Base-by-base conservation (phyloP, 2,329 filamentous ascomycete species). In the Chaetomiaceae sp. region DNA sequence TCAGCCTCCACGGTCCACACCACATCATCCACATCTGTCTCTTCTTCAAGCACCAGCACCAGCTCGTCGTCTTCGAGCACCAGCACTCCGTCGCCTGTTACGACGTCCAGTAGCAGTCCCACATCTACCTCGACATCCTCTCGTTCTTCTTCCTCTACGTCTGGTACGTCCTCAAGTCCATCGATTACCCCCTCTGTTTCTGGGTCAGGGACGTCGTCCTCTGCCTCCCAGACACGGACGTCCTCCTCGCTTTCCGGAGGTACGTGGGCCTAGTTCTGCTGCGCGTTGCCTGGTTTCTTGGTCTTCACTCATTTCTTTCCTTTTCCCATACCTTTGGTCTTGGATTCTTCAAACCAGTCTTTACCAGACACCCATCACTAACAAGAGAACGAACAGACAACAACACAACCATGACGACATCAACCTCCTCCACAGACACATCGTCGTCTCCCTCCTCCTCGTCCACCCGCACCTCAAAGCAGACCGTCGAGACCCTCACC, bases 401-500 rank as follows among this genome's bases (percentile, higher is more conserved):
- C 37, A 55, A 50, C n/a, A 50, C 7, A 24, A 9, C 22, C 22
- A 55, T 52, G 2, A 57, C 52, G 7, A 18, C 56, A 32, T 52
- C 52, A 19, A 54, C 54, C n/a, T 30, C 27, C 26, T 6, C 32
- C n/a, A n/a, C n/a, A n/a, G n/a, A n/a, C n/a, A n/a, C n/a, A n/a
- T n/a, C 26, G 20, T 2, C 29, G 9, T 15, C 35, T 10, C 29
- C 40, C 8, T 49, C 44, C 19, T 35, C 39, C 4, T 17, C 41
- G 9, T 29, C 42, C 4, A 39, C 37, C 57, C 50, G 24, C 57
- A 73, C 45, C 50, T 60, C 56, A 9, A 58, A 44, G 46, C 42
- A 55, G 35, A 50, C 60, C 10, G 56, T 62, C 6, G 57, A 65
- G 19, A 72, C 70, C 0, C 61, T 62, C 49, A 77, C 73, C 5